Evolutionary conservation across 108 stramenopile species (phyloP), one percentile per base, ranked within the genome.

Genomic region (Stephanodiscus triporus): DNA sequence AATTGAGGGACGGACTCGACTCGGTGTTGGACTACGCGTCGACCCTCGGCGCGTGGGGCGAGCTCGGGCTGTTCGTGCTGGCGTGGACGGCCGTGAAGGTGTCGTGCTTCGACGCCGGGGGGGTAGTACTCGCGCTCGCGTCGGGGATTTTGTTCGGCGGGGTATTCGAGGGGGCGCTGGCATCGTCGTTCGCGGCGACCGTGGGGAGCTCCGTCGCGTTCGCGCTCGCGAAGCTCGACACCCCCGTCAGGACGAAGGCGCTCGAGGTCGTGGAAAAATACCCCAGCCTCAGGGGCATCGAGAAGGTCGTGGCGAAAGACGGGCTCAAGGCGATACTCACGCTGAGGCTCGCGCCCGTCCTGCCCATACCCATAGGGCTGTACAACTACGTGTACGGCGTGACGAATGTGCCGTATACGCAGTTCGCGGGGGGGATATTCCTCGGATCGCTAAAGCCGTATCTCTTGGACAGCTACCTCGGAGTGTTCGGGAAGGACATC

Each of bases 321-420:
- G 96, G 92, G 13, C 75, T 97, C 23, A 94, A 96, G 82, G 93
- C 97, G 8, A 94, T 98, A 40, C 70, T 98, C 62, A 97, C 95
- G 9, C 72, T 97, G 13, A 86, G 97, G 54, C 80, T 98, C 60
- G 95, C 97, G 26, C 96, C 96, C 11, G 78, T 98, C 29, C 70
- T 98, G 54, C 97, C 96, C 10, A 97, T 98, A 59, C 97, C 97
- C 10, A 82, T 97, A 20, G 97, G 96, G 27, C 65, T 91, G 65
- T 98, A 98, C 89, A 97, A 97, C 63, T 98, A 97, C 72, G 86
- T 97, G n/a, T 97, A 93, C 71, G 93, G 87, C 9, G 85, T 96
- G 26, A 92, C 95, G 9, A 91, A 92, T 66, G 83, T 97, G 16
- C 80, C 82, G 10, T 89, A 76, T 9, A 56, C 84, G 24, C 88